Evolutionary conservation across 208 protist species (phyloP).

Genomic region (Crithidia bombi): DNA sequence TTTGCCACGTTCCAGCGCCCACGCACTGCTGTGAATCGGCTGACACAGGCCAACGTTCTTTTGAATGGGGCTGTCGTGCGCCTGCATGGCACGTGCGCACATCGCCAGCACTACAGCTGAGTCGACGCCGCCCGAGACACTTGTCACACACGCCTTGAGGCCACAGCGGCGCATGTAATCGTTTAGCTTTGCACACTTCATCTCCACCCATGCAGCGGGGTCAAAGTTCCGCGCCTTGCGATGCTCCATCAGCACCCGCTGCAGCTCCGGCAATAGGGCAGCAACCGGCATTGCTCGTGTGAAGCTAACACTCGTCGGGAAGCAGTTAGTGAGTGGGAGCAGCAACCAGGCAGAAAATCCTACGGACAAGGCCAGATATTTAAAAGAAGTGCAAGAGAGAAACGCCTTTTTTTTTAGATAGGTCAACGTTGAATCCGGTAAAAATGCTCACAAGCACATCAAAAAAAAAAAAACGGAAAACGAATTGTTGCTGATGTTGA

Average conservation of each 20-base stretch:
- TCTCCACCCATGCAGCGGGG: constrained; percentile 78
- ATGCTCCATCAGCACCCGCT: constrained; percentile 62
- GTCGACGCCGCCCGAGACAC: constrained; percentile 95
- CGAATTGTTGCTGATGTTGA: too few species aligned
- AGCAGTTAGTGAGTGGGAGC: too few species aligned
- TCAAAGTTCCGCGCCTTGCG: constrained; percentile 82
- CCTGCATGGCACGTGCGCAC: constrained; percentile 70
- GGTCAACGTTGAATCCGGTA: too few species aligned
- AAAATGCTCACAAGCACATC: too few species aligned
- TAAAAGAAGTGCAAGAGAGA: too few species aligned
- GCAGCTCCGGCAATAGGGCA: constrained; percentile 72
- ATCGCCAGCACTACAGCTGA: constrained; percentile 93
- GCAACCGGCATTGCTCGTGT: constrained; percentile 43
- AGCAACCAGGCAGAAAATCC: too few species aligned
- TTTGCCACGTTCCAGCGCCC: constrained; percentile 85
- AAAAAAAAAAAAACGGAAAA: too few species aligned
- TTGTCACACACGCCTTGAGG: constrained; percentile 90
- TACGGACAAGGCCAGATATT: too few species aligned
- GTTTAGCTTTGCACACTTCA: constrained; percentile 90
- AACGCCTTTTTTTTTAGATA: too few species aligned
- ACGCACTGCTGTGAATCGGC: constrained; percentile 93
- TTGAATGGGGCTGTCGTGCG: constrained; percentile 74
- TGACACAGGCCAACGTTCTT: constrained; percentile 94
- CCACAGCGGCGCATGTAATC: constrained; percentile 90
- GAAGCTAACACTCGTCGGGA: too few species aligned